A percentile compares a stretch with the other conserved stretches of the same genome.
Evolutionary conservation across 2,329 filamentous ascomycete species (phyloP).

Genomic region (Didymella glomerata): DNA sequence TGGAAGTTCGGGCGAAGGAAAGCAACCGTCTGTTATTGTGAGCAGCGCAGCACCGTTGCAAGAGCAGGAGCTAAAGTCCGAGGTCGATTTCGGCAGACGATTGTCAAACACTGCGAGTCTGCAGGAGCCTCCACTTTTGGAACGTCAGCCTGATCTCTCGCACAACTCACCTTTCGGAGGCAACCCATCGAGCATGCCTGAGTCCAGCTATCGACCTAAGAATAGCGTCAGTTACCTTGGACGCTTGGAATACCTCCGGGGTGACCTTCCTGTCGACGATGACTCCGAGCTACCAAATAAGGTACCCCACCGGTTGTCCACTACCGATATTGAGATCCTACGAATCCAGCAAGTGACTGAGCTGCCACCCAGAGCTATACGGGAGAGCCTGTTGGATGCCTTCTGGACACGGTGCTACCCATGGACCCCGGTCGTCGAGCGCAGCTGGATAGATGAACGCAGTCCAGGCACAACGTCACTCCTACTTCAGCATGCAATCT

Average conservation of each 20-base stretch:
- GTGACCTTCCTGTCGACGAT: conserved; percentile 47
- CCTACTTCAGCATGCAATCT: conserved; percentile 51
- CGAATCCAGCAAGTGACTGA: conserved; percentile 41
- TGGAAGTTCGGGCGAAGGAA: conserved; percentile 15
- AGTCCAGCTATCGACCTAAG: conserved; percentile 25
- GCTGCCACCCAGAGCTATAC: conserved; percentile 43
- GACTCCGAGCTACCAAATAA: conserved; percentile 42
- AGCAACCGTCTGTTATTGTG: conserved; percentile 4
- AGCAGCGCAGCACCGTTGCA: conserved; percentile 13
- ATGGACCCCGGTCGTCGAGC: conserved; percentile 55
- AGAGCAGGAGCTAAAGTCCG: conserved; percentile 30
- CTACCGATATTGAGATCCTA: conserved; percentile 42
- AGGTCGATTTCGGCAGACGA: conserved; percentile 31
- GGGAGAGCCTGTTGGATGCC: conserved; percentile 50
- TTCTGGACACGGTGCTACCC: conserved; percentile 54
- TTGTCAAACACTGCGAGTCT: conserved; percentile 35
- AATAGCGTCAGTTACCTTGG: conserved; percentile 46
- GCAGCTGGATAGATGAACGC: conserved; percentile 50
- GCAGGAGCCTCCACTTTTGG: conserved; percentile 31
- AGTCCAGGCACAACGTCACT: conserved; percentile 39
- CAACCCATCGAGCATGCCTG: conserved; percentile 27
- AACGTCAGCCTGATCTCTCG: conserved; percentile 29
- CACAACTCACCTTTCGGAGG: conserved; percentile 28
- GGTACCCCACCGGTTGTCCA: conserved; percentile 39
- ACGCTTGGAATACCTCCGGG: conserved; percentile 44